phyloP scores from a whole-genome alignment of 1,284 basidiomycete genomes.

The Vanrija pseudolonga region DNA sequence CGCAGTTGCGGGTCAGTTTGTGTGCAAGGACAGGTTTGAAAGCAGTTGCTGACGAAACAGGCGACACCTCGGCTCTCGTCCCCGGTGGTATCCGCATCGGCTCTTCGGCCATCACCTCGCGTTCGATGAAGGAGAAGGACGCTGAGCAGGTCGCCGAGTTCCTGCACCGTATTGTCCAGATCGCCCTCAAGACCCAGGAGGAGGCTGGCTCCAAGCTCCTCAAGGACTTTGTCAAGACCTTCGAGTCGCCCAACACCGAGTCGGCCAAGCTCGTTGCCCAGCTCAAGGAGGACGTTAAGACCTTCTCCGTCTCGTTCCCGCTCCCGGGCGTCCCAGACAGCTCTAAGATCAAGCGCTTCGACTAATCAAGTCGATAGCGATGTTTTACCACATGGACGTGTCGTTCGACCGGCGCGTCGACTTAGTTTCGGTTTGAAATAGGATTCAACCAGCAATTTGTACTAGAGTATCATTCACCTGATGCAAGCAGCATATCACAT shows the following conservation, averaged over 20 bases:
- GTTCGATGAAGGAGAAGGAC: slow-evolving; percentile 83
- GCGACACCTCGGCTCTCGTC: slow-evolving; percentile 72
- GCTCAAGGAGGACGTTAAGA: slow-evolving; percentile 45
- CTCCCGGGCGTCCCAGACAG: slow-evolving; percentile 81
- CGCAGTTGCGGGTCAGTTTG: slow-evolving; percentile 35
- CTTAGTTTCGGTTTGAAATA: neutral
- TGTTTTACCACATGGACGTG: too few species aligned
- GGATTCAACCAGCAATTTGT: slow-evolving; percentile 17
- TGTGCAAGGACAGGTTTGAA: too few species aligned
- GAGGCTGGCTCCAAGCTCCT: slow-evolving; percentile 92
- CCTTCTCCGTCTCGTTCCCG: slow-evolving; percentile 64
- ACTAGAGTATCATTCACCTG: slow-evolving; percentile 23
- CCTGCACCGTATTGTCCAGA: slow-evolving; percentile 87
- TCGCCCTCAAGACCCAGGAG: slow-evolving; percentile 81
- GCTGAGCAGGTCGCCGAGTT: slow-evolving; percentile 81
- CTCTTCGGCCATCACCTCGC: slow-evolving; percentile 88
- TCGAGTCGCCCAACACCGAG: slow-evolving; percentile 66
- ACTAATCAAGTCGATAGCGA: neutral
- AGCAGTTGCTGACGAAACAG: too few species aligned
- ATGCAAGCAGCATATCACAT: slow-evolving; percentile 6
- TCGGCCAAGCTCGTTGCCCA: slow-evolving; percentile 56
- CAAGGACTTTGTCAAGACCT: slow-evolving; percentile 90
- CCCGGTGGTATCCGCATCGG: slow-evolving; percentile 98
- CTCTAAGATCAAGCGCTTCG: slow-evolving; percentile 17
- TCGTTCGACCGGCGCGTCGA: too few species aligned